phyloP scores from a whole-genome alignment of 176 grass and related monocot species.

The Bolboschoenus planiculmis region DNA sequence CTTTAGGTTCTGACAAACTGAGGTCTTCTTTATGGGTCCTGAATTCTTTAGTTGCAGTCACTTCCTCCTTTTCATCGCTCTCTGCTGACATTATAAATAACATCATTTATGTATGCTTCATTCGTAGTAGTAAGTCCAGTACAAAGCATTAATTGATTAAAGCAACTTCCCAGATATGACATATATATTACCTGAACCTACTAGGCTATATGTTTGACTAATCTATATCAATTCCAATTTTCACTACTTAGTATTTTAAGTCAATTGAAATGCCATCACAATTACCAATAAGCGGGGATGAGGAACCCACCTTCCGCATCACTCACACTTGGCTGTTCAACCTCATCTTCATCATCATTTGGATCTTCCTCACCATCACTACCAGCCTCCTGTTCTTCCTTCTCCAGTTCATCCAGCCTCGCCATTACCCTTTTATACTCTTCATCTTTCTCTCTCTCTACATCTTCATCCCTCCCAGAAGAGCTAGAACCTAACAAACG shows the following conservation, averaged over 20 bases:
- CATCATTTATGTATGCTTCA: not conserved
- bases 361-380: constrained; percentile 29
- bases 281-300: constrained; percentile 17
- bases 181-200: constrained; percentile 9
- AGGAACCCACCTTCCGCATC: constrained; percentile 31
- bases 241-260: not conserved
- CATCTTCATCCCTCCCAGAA: constrained; percentile 22
- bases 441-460: constrained; percentile 42
- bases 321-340: constrained; percentile 21
- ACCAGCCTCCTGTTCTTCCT: constrained; percentile 60
- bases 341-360: constrained; percentile 12
- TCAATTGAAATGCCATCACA: constrained; percentile 13
- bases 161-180: constrained; percentile 24
- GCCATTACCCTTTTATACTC: constrained; percentile 66
- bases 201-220: constrained; percentile 4
- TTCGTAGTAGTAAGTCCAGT: not conserved
- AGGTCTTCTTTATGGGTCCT: not conserved
- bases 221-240: not conserved
- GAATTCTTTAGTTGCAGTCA: not conserved
- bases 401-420: constrained; percentile 70
- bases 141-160: constrained; percentile 18
- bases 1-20: constrained; percentile 14
- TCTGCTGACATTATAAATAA: constrained; percentile 23
- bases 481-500: constrained; percentile 27
- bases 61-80: not conserved